Evolutionary conservation across 306 rosid species (phyloP).

Genomic region (Notholithocarpus densiflorus): DNA sequence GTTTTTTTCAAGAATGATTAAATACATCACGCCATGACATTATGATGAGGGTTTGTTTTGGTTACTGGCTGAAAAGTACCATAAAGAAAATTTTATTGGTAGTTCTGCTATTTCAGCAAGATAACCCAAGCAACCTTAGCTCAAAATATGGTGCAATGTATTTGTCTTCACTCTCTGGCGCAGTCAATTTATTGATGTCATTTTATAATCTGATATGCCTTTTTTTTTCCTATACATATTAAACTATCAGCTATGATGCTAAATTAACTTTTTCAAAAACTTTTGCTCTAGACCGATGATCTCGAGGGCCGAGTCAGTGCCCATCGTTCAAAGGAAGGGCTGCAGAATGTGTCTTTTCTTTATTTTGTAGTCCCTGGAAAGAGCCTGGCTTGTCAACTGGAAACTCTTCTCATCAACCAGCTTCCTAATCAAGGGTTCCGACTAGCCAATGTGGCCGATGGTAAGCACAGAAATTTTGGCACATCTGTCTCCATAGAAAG

Average conservation of each 20-base stretch:
- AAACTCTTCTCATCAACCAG: conserved; percentile 90
- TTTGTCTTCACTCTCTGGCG: background rate
- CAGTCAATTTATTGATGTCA: background rate
- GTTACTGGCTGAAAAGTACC: no score
- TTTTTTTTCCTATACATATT: background rate
- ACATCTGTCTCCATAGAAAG: conserved; percentile 49
- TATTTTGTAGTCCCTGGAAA: conserved; percentile 71
- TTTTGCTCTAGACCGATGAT: conserved; percentile 63
- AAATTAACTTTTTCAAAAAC: background rate
- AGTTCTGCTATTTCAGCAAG: background rate
- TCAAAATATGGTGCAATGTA: background rate
- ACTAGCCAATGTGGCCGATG: conserved; percentile 70
- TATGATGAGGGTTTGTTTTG: no score
- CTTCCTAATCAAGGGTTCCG: conserved; percentile 70
- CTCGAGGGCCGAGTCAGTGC: conserved; percentile 62
- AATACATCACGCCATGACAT: background rate
- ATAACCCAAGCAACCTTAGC: background rate
- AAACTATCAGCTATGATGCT: background rate
- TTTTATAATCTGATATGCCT: background rate
- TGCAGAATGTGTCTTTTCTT: conserved; percentile 58
- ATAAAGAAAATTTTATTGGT: no score
- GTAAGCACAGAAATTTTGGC: conserved; percentile 88
- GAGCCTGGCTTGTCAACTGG: conserved; percentile 88
- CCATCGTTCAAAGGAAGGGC: conserved; percentile 73
- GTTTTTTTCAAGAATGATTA: background rate